Percentiles rank a stretch among this genome's conserved stretches.
Evolutionary conservation across 306 rosid genomes (phyloP).

Genomic region (Cicer cuneatum): DNA sequence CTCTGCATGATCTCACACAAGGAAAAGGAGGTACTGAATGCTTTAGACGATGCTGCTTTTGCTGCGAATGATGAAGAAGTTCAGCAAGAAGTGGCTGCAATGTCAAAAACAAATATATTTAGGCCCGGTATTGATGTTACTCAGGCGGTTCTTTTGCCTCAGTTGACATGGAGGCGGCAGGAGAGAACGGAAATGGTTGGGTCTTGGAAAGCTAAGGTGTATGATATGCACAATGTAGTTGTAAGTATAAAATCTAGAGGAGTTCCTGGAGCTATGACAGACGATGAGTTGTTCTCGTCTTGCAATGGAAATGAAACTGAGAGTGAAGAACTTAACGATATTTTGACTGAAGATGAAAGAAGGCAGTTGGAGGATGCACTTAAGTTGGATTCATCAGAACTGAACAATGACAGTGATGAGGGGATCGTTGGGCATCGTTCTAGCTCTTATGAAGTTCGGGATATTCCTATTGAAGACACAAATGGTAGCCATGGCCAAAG

Average conservation of each 20-base stretch:
- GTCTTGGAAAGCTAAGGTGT: slow-evolving; percentile 91
- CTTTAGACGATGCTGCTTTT: slow-evolving; percentile 89
- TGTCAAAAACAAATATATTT: slow-evolving; percentile 94
- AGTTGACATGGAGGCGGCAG: slow-evolving; percentile 94
- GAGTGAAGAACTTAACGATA: slow-evolving; percentile 75
- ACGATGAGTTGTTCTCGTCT: slow-evolving; percentile 80
- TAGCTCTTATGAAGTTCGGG: slow-evolving; percentile 70
- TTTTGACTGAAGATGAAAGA: slow-evolving; percentile 92
- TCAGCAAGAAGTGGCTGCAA: slow-evolving; percentile 87
- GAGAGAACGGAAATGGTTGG: slow-evolving; percentile 93
- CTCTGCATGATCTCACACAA: slow-evolving; percentile 96
- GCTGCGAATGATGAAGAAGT: slow-evolving; percentile 89
- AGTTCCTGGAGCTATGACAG: slow-evolving; percentile 98
- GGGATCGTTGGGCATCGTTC: slow-evolving; percentile 69
- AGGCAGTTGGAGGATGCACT: slow-evolving; percentile 90
- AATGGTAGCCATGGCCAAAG: slow-evolving; percentile 41
- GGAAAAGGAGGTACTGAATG: slow-evolving; percentile 90
- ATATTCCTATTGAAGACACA: slow-evolving; percentile 73
- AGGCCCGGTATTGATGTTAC: slow-evolving; percentile 98
- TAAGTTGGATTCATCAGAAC: slow-evolving; percentile 72
- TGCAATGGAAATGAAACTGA: slow-evolving; percentile 88
- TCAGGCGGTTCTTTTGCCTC: slow-evolving; percentile 96
- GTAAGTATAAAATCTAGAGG: slow-evolving; percentile 93
- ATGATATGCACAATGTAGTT: slow-evolving; percentile 96
- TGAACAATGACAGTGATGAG: slow-evolving; percentile 63